Evolutionary conservation across 768 basidiomycete species (phyloP), one percentile per base, ranked within the genome.

Genomic region (Podaxis sp.): DNA sequence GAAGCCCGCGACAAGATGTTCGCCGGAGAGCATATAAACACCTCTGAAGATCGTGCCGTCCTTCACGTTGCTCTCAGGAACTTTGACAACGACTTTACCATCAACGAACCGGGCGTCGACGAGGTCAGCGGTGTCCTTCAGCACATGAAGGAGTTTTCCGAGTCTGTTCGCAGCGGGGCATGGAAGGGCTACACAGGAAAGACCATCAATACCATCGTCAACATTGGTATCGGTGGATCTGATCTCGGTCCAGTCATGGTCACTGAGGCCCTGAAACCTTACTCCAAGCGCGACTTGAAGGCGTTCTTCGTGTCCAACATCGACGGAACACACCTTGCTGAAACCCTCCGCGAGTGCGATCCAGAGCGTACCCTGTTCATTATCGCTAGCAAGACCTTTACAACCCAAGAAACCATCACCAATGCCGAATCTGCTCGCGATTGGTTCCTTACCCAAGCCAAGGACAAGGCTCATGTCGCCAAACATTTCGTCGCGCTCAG

Each of bases 171-270:
- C 63, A 88, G 82, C 64, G 97, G 96, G 30, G 80, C 80, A 61
- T 97, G 96, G 95, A 98, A 91, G 76, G 97, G 97, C 15, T 99
- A 97, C 80, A 97, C 96, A 1, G 96, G 97, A 48, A 97, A 98
- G 80, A 72, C 85, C 10, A 99, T 99, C 82, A 86, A 88, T 70
- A 89, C 94, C 53, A 88, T 99, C 76, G 95, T 99, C 73, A 99
- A 99, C 80, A 97, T 99, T 68, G 97, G 97, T 64, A 99, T 99
- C 73, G 97, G 97, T 60, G 97, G 97, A 56, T 97, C 95, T 38
- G 97, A 99, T 75, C 81, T 99, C 57, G 96, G 96, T 17, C 97
- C 96, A 15, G 96, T 98, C 69, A 99, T 99, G 97, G 96, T 98
- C 63, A 96, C 94, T 11, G 97, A 99, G 79, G 96, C 95, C 3